Evolutionary conservation across 2,329 filamentous ascomycete species (phyloP), one percentile per base, ranked within the genome.

Genomic region (Nothophoma quercina): DNA sequence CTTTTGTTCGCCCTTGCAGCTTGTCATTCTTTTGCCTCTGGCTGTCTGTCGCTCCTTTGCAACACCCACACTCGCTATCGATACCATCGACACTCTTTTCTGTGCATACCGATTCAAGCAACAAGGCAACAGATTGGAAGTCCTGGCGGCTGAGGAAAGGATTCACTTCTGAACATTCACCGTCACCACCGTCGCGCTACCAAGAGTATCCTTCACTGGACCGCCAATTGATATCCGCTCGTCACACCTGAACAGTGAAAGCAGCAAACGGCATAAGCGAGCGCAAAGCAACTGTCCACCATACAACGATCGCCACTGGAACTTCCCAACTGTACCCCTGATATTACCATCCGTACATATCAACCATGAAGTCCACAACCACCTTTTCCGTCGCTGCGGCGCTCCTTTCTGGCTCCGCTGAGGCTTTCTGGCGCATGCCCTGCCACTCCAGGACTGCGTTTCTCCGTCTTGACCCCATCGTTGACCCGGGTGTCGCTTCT

Each of bases 381-480:
- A 54, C 59, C 16, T 48, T 73, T 41, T 64, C 67, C 12, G 61
- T 64, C 34, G 63, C 68, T 15, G 65, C 63, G 32, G 69, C 65
- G 49, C 55, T 71, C 13, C 64, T 78, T 15, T 65, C 72, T 13
- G 69, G 70, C 39, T 65, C 70, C 19, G 67, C 85, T 34, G 85
- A 88, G 63, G 87, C 87, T 46, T 88, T 90, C 68, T 83, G 90
- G 69, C 86, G 83, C 65, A 90, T 91, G 79, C 84, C 85, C 69
- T 87, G 86, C 67, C 79, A 85, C 60, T 80, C 83, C 33, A 83
- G 87, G 64, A 79, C 87, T 62, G 83, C 83, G 40, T 77, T 80
- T 41, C 84, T 83, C 62, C 85, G 83, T 46, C 75, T 69, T 75
- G 91, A 69, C 79, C 75, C 65, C 35, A 68, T 74, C 30, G 70